A percentile compares a stretch with the other conserved stretches of the same genome.
Evolutionary conservation across 768 basidiomycete genomes (phyloP).

Genomic region (Austroboletus festivus): DNA sequence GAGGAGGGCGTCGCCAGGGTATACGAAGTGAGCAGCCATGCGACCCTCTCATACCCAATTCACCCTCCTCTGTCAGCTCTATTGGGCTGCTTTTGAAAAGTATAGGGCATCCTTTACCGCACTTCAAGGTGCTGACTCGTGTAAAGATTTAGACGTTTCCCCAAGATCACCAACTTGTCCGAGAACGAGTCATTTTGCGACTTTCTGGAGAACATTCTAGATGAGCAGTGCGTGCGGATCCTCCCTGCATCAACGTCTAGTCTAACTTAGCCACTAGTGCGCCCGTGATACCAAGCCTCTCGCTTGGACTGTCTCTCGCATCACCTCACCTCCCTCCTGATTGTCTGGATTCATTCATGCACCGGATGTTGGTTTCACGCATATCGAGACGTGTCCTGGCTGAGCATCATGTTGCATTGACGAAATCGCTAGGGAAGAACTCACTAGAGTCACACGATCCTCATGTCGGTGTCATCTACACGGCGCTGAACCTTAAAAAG

Average conservation of each 20-base stretch:
- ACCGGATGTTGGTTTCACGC: conserved; percentile 85
- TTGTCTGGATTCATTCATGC: conserved; percentile 81
- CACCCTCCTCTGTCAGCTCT: conserved; percentile 48
- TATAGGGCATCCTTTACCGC: conserved; percentile 28
- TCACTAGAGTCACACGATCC: conserved; percentile 42
- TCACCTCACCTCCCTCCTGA: conserved; percentile 78
- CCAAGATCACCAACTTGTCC: conserved; percentile 62
- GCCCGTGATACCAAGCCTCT: conserved; percentile 75
- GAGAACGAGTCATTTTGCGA: conserved; percentile 81
- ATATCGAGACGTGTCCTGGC: conserved; percentile 87
- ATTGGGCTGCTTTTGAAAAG: conserved; percentile 88
- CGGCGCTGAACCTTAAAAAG: conserved; percentile 62
- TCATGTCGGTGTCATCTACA: conserved; percentile 84
- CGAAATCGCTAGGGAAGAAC: conserved; percentile 46
- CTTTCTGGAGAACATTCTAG: conserved; percentile 60
- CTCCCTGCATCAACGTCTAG: neutral
- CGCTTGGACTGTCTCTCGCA: conserved; percentile 80
- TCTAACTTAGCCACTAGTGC: conserved; percentile 45
- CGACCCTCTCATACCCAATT: neutral
- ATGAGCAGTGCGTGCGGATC: conserved; percentile 65
- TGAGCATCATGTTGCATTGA: conserved; percentile 85
- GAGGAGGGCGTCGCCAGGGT: conserved; percentile 81
- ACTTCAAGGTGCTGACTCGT: conserved; percentile 7
- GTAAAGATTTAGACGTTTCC: conserved; percentile 67
- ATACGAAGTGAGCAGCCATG: conserved; percentile 66